These are phyloP conservation scores for Citrullus amarus DNA, from an alignment of 306 rosid genomes.

Conservation along the genomic window DNA sequence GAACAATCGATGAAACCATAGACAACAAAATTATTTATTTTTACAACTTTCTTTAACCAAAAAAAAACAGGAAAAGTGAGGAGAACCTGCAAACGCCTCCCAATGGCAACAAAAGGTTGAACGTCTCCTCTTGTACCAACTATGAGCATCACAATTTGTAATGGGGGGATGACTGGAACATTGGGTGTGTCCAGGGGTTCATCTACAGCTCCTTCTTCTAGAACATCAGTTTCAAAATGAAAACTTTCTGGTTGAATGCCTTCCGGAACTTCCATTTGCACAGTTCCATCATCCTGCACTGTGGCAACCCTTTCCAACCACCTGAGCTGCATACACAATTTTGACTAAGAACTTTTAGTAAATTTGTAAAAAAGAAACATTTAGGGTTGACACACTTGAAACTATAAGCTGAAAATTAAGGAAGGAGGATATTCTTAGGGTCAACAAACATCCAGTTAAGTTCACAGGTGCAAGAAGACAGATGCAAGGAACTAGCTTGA, in stretches of 20 bases:
- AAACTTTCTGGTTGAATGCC: slow-evolving; percentile 24
- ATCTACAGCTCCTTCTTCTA: slow-evolving; percentile 4
- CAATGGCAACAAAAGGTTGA: slow-evolving; percentile 90
- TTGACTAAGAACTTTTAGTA: background rate
- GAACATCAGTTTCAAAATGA: slow-evolving; percentile 26
- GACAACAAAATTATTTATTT: background rate
- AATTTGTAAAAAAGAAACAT: too few relatives aligned
- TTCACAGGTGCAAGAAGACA: background rate
- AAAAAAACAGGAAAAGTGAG: background rate
- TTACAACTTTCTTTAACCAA: too few relatives aligned
- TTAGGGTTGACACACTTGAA: too few relatives aligned
- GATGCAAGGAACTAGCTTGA: background rate
- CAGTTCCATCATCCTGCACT: slow-evolving; percentile 59
- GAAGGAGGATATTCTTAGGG: too few relatives aligned
- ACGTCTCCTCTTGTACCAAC: slow-evolving; percentile 95
- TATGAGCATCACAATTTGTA: slow-evolving; percentile 85
- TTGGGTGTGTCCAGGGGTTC: slow-evolving; percentile 13
- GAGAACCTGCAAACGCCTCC: slow-evolving; percentile 72
- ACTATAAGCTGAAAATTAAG: too few relatives aligned
- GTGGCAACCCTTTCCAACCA: slow-evolving; percentile 36
- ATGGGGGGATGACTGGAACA: slow-evolving; percentile 29
- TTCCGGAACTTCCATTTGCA: slow-evolving; percentile 55
- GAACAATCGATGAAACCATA: too few relatives aligned
- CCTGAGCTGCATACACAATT: slow-evolving; percentile 33
- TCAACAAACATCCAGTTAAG: background rate